Base-by-base conservation (phyloP, 106 monocot species). In the Allium sativum region DNA sequence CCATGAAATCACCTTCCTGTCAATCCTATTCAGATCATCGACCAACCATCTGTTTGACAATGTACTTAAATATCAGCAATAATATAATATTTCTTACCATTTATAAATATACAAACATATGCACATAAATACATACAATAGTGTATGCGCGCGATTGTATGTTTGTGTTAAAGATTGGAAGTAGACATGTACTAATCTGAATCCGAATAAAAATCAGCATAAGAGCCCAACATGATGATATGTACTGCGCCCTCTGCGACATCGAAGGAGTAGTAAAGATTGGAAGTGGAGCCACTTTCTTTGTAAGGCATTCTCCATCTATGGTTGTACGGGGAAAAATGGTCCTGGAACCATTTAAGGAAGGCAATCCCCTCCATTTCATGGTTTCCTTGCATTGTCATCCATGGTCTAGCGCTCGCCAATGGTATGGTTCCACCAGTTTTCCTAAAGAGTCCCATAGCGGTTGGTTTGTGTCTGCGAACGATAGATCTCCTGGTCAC, bases 261-360 rank as follows among this genome's bases (percentile, higher is more conserved):
- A 59, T 80, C 74, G 58, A 85, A 85, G 6, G 84, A 85, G 74
- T 85, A 85, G 71, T 62, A 85, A 41, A 85, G 77, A 42, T 85
- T 80, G 12, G 84, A 79, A 14, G 9, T 21, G 12, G 84, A 84
- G 20, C 59, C 61, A 48, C 79, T 79, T n/a, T 41, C 9, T n/a
- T 79, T 76, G 58, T 70, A 76, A 0, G 84, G 79, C 84, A 84
- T 84, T 47, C 66, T 55, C 84, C 84, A 84, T 41, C 84, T 69
- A 0, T 69, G 72, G 55, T 84, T 71, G 76, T 84, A 84, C 40
- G 84, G 68, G 41, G 67, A 70, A 68, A 85, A 85, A 10, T 66
- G 40, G n/a, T n/a, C n/a, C n/a, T n/a, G n/a, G n/a, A n/a, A n/a
- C n/a, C 12, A 8, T 47, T 47, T 12, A 45, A 85, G 0, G 13